Evolutionary conservation across 2,329 filamentous ascomycete species (phyloP), one percentile per base, ranked within the genome.

Genomic region (Sarocladium kiliense): DNA sequence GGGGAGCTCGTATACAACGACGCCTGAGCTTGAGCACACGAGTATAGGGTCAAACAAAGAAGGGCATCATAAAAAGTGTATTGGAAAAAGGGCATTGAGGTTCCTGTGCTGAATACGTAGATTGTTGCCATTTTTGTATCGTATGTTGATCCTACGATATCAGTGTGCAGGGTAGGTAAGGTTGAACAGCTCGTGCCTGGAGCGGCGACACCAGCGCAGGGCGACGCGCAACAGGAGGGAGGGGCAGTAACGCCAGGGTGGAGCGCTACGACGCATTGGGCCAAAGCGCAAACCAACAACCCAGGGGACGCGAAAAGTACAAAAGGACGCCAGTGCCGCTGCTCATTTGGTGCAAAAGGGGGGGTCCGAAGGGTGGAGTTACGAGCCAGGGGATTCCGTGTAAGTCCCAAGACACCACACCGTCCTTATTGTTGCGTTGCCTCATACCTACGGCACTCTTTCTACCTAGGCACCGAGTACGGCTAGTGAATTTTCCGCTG

Each of bases 271-370:
- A 45, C 41, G 11, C 41, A 21, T 34, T 18, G 6, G n/a, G 27
- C 18, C 10, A 36, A 36, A 14, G 47, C 30, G 47, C 47, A 51
- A 21, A 36, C 47, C 47, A 51, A 51, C 47, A n/a, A 51, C 12
- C 10, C 16, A 27, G 27, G n/a, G 27, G 47, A 21, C n/a, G 47
- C 47, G 47, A 51, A 51, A 51, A 51, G 47, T 51, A 51, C 47
- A 51, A 51, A 51, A 51, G 47, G 47, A 21, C 27, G 27, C n/a
- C n/a, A 11, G 47, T 51, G 47, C 27, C 47, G 47, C 47, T 51
- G 23, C 23, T 49, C 19, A 11, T 34, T 34, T 36, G 47, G 47
- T 51, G 47, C 16, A 16, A 36, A 19, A 36, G n/a, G 37, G 26
- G 47, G 30, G 47, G 26, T 16, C 44, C n/a, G 18, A 23, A 26